Conservation (phyloP, 176 grass and related monocot species). For the Zizania latifolia region DNA sequence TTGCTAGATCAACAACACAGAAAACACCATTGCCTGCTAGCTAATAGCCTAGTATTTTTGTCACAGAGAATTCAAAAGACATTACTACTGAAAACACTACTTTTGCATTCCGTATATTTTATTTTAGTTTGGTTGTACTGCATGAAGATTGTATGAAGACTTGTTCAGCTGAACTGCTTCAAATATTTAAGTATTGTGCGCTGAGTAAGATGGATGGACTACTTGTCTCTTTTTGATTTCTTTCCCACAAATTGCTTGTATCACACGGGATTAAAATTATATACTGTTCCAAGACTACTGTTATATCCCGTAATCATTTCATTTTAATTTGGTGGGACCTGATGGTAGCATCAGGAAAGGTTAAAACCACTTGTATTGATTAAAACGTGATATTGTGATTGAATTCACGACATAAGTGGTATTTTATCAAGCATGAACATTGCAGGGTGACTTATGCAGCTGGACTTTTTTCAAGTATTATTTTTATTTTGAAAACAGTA, state of each 20-base stretch:
- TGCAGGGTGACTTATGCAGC: neutral
- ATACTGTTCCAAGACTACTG: neutral
- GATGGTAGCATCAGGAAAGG: neutral
- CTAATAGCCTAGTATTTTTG: too few species aligned
- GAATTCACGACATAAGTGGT: neutral
- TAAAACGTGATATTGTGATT: neutral
- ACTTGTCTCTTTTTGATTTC: neutral
- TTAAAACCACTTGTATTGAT: neutral
- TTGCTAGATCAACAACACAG: conserved; percentile 1
- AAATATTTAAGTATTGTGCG: neutral
- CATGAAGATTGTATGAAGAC: neutral
- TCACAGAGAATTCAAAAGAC: too few species aligned
- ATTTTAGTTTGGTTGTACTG: too few species aligned
- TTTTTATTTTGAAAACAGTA: neutral
- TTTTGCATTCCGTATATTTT: too few species aligned
- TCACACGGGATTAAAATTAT: neutral
- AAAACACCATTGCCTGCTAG: neutral
- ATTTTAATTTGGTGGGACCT: neutral
- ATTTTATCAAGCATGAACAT: neutral
- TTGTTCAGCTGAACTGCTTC: neutral
- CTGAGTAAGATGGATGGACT: neutral
- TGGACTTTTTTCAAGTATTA: conserved; percentile 6
- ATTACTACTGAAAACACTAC: too few species aligned
- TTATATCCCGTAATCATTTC: neutral
- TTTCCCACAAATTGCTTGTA: neutral